Conservation (phyloP, 83 land plant genomes). For the Isoetes engelmannii region DNA sequence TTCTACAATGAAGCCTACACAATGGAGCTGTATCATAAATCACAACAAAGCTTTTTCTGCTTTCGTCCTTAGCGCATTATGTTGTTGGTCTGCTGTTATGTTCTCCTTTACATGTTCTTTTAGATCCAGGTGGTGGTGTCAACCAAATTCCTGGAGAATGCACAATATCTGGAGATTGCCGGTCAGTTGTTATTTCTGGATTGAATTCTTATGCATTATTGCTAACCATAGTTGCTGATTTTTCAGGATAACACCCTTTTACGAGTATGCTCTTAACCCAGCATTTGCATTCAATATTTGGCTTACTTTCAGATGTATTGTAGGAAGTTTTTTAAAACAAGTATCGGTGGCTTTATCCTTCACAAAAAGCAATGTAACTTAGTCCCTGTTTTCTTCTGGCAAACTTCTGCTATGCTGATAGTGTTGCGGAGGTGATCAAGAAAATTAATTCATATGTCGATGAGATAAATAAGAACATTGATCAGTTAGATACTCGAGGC, state of each 20-base stretch:
- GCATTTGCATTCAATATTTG: no score
- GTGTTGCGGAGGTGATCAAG: conserved; percentile 51
- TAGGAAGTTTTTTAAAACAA: no score
- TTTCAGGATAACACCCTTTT: conserved; percentile 87
- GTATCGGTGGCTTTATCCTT: no score
- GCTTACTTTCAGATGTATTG: no score
- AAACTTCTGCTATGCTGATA: conserved; percentile 21
- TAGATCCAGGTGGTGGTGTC: conserved; percentile 90
- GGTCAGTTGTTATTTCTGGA: conserved; percentile 30
- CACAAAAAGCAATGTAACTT: no score
- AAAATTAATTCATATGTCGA: conserved; percentile 69
- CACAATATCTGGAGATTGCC: conserved; percentile 76
- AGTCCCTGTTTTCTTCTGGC: no score
- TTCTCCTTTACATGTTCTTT: neutral
- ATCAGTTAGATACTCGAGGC: conserved; percentile 63
- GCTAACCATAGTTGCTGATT: no score
- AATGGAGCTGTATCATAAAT: conserved; percentile 75
- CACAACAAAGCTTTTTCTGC: neutral
- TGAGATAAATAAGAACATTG: conserved; percentile 71
- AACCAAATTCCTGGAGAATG: conserved; percentile 91
- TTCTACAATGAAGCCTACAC: conserved; percentile 95
- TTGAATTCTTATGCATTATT: no score
- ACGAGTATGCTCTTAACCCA: conserved; percentile 51
- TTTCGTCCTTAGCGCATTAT: no score
- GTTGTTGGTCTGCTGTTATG: neutral